These are phyloP conservation scores for Bifiguratus adelaidae DNA, from an alignment of 192 early-diverging fungal species.

Conservation along the genomic window DNA sequence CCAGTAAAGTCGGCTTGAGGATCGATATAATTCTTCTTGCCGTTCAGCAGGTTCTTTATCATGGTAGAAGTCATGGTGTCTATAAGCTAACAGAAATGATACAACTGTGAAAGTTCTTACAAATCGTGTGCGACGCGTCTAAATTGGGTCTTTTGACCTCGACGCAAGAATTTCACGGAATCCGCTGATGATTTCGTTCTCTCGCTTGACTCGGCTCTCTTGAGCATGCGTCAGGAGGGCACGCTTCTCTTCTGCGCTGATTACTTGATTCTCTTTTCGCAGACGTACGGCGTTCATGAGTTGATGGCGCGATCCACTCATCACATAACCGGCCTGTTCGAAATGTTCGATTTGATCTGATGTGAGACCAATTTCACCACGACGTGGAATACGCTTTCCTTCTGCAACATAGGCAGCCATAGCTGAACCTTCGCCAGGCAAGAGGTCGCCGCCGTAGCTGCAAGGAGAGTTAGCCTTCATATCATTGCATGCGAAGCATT, in stretches of 20 bases:
- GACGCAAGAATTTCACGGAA: slow-evolving; percentile 88
- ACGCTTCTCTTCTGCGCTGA: slow-evolving; percentile 90
- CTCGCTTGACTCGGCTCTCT: slow-evolving; percentile 83
- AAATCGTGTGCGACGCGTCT: too few relatives aligned
- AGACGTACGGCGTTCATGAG: slow-evolving; percentile 95
- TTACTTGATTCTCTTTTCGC: slow-evolving; percentile 94
- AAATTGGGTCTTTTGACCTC: too few relatives aligned
- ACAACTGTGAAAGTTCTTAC: too few relatives aligned
- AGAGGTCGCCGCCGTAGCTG: slow-evolving; percentile 68
- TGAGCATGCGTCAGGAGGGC: slow-evolving; percentile 77
- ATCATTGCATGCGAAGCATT: not conserved
- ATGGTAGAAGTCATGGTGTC: too few relatives aligned
- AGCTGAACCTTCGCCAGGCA: slow-evolving; percentile 86
- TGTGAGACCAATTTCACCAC: slow-evolving; percentile 93
- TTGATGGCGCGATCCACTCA: slow-evolving; percentile 87
- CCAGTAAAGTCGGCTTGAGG: too few relatives aligned
- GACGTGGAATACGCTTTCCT: slow-evolving; percentile 91
- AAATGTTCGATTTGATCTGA: slow-evolving; percentile 73
- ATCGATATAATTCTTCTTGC: too few relatives aligned
- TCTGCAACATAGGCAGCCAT: slow-evolving; percentile 84
- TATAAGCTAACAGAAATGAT: too few relatives aligned
- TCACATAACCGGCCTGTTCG: slow-evolving; percentile 88
- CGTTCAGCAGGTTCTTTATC: too few relatives aligned
- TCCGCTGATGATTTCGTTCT: slow-evolving; percentile 83
- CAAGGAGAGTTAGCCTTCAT: slow-evolving; percentile 18